Evolutionary conservation across 1,139 yeast species (phyloP).

Genomic region (Yamadazyma oceani): DNA sequence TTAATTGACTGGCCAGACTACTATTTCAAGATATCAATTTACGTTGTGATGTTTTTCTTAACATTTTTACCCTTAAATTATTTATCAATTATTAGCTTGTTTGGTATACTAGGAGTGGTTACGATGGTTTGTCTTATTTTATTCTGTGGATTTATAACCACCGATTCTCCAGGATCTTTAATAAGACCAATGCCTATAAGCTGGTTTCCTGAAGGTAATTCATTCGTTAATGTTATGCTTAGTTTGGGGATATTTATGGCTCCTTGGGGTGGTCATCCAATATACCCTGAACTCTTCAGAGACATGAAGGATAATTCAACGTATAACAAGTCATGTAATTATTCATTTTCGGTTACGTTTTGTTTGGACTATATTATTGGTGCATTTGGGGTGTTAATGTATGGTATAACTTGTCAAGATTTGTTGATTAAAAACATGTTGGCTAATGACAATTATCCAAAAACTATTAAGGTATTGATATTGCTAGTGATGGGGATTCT

Average conservation of each 20-base stretch:
- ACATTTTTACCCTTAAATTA: slow-evolving; percentile 74
- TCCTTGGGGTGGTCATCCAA: slow-evolving; percentile 91
- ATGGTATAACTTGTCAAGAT: slow-evolving; percentile 36
- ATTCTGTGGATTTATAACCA: slow-evolving; percentile 60
- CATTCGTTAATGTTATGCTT: slow-evolving; percentile 41
- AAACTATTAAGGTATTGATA: slow-evolving; percentile 28
- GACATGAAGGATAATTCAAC: slow-evolving; percentile 80
- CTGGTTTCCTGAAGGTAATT: slow-evolving; percentile 52
- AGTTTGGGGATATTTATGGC: slow-evolving; percentile 79
- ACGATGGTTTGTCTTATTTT: slow-evolving; percentile 59
- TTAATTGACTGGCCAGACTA: slow-evolving; percentile 51
- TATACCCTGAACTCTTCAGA: slow-evolving; percentile 74
- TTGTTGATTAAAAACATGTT: slow-evolving; percentile 41
- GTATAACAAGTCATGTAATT: slow-evolving; percentile 26
- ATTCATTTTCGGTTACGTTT: slow-evolving; percentile 37
- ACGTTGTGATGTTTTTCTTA: slow-evolving; percentile 53
- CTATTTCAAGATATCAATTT: slow-evolving; percentile 50
- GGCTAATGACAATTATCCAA: slow-evolving; percentile 34
- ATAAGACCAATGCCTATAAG: slow-evolving; percentile 49
- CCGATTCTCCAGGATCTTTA: slow-evolving; percentile 65
- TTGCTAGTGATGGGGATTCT: slow-evolving; percentile 40
- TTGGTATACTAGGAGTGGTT: slow-evolving; percentile 74
- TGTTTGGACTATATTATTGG: slow-evolving; percentile 35
- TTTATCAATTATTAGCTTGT: slow-evolving; percentile 67
- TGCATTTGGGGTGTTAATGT: slow-evolving; percentile 42